phyloP scores from a whole-genome alignment of 352 stramenopile species.

The Globisporangium canariense region DNA sequence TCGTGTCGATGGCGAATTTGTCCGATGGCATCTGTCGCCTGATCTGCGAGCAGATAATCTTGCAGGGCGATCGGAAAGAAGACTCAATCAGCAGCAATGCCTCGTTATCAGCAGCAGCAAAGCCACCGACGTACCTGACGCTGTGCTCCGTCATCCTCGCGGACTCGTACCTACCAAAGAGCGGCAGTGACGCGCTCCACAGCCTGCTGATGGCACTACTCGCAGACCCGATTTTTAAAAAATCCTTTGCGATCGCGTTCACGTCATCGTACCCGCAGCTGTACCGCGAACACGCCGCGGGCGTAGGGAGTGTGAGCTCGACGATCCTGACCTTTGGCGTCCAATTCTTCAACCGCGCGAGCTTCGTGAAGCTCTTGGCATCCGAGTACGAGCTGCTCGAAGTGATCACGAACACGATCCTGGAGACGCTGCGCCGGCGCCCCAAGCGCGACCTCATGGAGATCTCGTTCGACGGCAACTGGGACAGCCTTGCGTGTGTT shows the following conservation, averaged over 20 bases:
- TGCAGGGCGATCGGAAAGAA: background rate
- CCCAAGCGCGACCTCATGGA: constrained; percentile 37
- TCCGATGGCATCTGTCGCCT: constrained; percentile 79
- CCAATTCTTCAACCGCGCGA: constrained; percentile 98
- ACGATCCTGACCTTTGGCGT: constrained; percentile 93
- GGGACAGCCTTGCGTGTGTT: constrained; percentile 40
- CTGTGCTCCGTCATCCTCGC: constrained; percentile 80
- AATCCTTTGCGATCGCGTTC: constrained; percentile 93
- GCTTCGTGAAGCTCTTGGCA: constrained; percentile 91
- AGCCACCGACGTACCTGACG: constrained; percentile 43
- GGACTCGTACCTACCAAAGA: constrained; percentile 80
- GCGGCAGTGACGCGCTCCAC: constrained; percentile 81
- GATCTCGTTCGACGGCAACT: constrained; percentile 44
- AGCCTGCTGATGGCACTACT: constrained; percentile 95
- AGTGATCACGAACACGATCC: constrained; percentile 62
- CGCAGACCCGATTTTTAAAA: constrained; percentile 96
- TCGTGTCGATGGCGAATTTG: constrained; percentile 75
- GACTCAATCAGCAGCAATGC: background rate
- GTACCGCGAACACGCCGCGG: constrained; percentile 72
- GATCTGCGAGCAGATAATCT: constrained; percentile 59
- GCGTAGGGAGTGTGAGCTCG: constrained; percentile 78
- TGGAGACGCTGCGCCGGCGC: constrained; percentile 68
- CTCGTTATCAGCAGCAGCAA: constrained; percentile 6
- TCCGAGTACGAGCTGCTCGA: constrained; percentile 70
- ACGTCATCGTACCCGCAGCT: constrained; percentile 91